phyloP scores from a whole-genome alignment of 2,329 filamentous ascomycete genomes.

The Cladorrhinum sp. region DNA sequence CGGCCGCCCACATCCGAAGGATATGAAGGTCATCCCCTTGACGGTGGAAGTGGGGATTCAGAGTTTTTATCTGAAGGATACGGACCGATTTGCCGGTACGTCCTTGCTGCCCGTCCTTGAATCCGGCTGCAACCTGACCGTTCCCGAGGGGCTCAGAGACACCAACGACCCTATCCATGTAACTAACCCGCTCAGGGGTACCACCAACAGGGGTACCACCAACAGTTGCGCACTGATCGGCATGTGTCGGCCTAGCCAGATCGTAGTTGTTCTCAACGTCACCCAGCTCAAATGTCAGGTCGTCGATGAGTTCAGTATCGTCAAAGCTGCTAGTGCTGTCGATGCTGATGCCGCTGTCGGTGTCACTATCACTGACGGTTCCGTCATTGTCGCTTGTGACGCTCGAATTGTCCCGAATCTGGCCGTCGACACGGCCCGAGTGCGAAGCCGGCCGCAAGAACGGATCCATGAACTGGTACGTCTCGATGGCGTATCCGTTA shows the following conservation, averaged over 20 bases:
- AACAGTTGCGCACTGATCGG: background rate
- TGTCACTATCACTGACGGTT: background rate
- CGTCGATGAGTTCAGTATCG: background rate
- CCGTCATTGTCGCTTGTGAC: background rate
- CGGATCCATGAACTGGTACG: slow-evolving; percentile 33
- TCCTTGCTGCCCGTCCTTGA: no score
- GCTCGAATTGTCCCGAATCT: background rate
- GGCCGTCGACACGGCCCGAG: background rate
- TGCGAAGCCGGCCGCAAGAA: slow-evolving; percentile 19
- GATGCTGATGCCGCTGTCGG: background rate
- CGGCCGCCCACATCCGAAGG: slow-evolving; percentile 30
- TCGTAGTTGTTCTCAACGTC: no score
- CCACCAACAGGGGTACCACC: no score
- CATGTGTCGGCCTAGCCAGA: no score
- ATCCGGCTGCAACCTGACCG: no score
- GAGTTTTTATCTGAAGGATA: slow-evolving; percentile 32
- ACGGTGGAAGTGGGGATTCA: slow-evolving; percentile 34
- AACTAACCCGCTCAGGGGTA: background rate
- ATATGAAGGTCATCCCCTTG: slow-evolving; percentile 31
- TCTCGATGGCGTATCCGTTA: slow-evolving; percentile 35
- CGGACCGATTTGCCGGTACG: slow-evolving; percentile 19
- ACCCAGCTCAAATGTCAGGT: background rate
- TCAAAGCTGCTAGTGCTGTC: background rate
- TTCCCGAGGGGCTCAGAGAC: background rate
- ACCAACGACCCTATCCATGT: background rate